These are phyloP conservation scores for Didymella pomorum DNA, from an alignment of 2,329 filamentous ascomycete genomes.

Conservation along the genomic window DNA sequence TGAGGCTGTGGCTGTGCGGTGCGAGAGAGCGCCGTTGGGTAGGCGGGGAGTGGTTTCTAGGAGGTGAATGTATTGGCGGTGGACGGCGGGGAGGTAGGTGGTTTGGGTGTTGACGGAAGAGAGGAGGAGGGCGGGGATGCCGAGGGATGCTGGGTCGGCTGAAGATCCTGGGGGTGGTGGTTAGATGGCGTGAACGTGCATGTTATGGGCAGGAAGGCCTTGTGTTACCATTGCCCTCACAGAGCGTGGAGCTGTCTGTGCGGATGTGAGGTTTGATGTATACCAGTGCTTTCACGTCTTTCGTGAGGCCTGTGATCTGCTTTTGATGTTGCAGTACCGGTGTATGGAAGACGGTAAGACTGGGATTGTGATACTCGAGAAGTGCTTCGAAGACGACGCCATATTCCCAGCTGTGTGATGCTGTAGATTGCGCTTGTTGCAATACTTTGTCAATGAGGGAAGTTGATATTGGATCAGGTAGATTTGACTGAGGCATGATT, in stretches of 20 bases:
- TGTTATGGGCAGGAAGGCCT: too few species aligned
- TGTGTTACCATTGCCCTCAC: slow-evolving; percentile 47
- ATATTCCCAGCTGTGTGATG: slow-evolving; percentile 55
- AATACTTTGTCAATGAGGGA: slow-evolving; percentile 48
- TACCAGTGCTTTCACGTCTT: slow-evolving; percentile 38
- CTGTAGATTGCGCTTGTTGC: slow-evolving; percentile 39
- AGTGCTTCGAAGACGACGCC: slow-evolving; percentile 54
- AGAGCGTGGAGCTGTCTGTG: slow-evolving; percentile 39
- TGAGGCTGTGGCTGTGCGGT: slow-evolving; percentile 54
- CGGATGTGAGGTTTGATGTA: slow-evolving; percentile 50
- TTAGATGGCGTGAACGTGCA: too few species aligned
- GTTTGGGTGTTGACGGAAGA: slow-evolving; percentile 40
- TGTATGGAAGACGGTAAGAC: slow-evolving; percentile 50
- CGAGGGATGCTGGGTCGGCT: slow-evolving; percentile 57
- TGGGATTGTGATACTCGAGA: slow-evolving; percentile 50
- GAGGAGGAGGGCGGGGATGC: slow-evolving; percentile 56
- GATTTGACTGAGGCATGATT: background rate
- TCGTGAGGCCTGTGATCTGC: slow-evolving; percentile 29
- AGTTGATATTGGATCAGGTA: slow-evolving; percentile 60
- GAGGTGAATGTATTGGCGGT: slow-evolving; percentile 54
- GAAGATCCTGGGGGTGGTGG: slow-evolving; percentile 37
- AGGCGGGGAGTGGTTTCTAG: slow-evolving; percentile 53
- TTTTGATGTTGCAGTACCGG: slow-evolving; percentile 48
- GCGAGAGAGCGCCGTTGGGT: slow-evolving; percentile 59
- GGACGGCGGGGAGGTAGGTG: slow-evolving; percentile 50